phyloP scores from a whole-genome alignment of 306 rosid genomes.

The Lablab purpureus region DNA sequence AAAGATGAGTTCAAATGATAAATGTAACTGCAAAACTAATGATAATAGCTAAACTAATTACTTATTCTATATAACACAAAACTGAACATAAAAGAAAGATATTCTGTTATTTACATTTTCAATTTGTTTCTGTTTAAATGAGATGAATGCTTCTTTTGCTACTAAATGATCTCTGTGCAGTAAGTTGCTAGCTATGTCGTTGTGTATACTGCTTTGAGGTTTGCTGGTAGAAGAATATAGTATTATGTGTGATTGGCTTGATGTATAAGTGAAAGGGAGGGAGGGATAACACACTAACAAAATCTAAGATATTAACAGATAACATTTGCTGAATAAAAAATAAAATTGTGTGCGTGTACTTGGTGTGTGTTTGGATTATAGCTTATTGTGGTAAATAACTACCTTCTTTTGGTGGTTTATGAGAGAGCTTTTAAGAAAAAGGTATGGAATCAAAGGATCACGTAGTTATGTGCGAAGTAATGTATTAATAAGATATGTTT shows the following conservation, averaged over 20 bases:
- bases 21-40: too few species aligned
- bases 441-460: background rate
- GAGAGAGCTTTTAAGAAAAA: background rate
- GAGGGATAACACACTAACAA: too few species aligned
- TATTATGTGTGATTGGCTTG: background rate
- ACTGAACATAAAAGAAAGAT: too few species aligned
- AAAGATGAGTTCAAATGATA: too few species aligned
- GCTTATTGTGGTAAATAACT: background rate
- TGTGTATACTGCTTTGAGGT: background rate
- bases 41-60: too few species aligned
- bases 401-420: background rate
- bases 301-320: too few species aligned
- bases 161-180: conserved; percentile 12
- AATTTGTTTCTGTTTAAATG: conserved; percentile 1
- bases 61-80: too few species aligned
- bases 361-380: conserved; percentile 2
- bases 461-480: background rate
- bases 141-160: background rate
- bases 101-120: too few species aligned
- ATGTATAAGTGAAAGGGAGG: too few species aligned
- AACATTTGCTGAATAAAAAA: too few species aligned
- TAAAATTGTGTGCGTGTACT: background rate
- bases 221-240: conserved; percentile 2
- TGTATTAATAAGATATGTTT: background rate
- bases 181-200: background rate